A percentile compares a stretch with the other conserved stretches of the same genome.
Conservation (phyloP, 2,329 filamentous ascomycete genomes). For the Botrytis hyacinthi region DNA sequence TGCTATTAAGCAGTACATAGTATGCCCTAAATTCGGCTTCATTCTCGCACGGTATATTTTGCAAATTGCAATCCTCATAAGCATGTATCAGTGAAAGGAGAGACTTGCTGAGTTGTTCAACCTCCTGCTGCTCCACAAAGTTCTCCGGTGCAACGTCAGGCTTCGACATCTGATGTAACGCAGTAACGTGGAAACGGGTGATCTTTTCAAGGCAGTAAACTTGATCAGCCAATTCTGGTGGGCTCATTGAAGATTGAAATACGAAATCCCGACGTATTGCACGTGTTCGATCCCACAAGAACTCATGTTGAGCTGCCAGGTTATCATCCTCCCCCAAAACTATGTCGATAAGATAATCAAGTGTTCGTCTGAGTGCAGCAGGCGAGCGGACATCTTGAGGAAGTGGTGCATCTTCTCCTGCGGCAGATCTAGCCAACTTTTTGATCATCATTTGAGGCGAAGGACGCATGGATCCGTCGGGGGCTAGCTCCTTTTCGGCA, state of each 20-base stretch:
- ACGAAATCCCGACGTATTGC: constrained; percentile 67
- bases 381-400: constrained; percentile 67
- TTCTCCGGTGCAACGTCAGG: constrained; percentile 55
- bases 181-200: constrained; percentile 63
- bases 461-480: constrained; percentile 46
- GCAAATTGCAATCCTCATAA: constrained; percentile 63
- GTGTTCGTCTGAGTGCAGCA: constrained; percentile 54
- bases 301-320: constrained; percentile 57
- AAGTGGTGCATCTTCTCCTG: constrained; percentile 64
- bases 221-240: constrained; percentile 54
- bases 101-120: constrained; percentile 65
- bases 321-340: constrained; percentile 54
- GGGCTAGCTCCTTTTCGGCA: constrained; percentile 50
- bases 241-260: constrained; percentile 60
- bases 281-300: constrained; percentile 66
- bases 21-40: constrained; percentile 67
- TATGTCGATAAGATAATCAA: constrained; percentile 62
- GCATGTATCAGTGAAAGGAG: constrained; percentile 63
- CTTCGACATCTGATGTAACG: constrained; percentile 61
- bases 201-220: constrained; percentile 66
- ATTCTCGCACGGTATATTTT: constrained; percentile 57
- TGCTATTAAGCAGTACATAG: constrained; percentile 60
- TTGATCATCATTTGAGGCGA: constrained; percentile 60
- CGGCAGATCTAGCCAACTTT: constrained; percentile 64
- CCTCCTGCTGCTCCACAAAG: constrained; percentile 65